Base-by-base conservation (phyloP, 2,329 filamentous ascomycete genomes). In the Aspergillus neotritici region DNA sequence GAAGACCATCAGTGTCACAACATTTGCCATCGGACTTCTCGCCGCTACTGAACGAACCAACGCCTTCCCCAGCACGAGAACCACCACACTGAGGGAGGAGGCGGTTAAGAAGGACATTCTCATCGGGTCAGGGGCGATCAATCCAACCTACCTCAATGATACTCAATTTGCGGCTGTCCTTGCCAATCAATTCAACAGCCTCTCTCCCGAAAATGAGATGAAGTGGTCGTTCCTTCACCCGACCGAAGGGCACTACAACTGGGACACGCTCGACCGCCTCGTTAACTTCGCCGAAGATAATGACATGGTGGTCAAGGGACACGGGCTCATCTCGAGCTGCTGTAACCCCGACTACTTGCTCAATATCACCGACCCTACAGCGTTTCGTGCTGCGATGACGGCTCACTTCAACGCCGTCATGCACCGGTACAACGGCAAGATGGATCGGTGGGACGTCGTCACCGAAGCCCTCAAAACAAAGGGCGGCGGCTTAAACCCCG, bases 291-390 rank as follows among this genome's bases (percentile, higher is more conserved):
- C 40, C 1, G 40, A 46, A 37, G 35, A n/a, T 5, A 16, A 49
- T n/a, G 30, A 47, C 1, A 47, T 49, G 29, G 43, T 38, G 28
- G 14, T 43, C 13, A 43, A 49, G 31, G 43, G 43, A 8, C 43
- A 46, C n/a, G 39, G 46, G 3, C 43, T 49, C 10, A 49, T 49
- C 43, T 46, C 43, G n/a, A 34, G 39, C 46, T 46, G 46, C 35
- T 49, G 36, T 31, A 49, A 49, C 32, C 46, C 46, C 7, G 43
- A 49, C 21, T 49, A 37, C 39, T 3, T 46, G 12, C 29, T 39
- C 31, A 46, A 48, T 16, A 46, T 48, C 37, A 48, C 46, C 25
- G 21, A 48, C 13, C 43, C 46, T 9, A 30, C 32, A 2, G 34
- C 10, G 2, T 31, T 48, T 10, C 46, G 34, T 42, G 34, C 46